Base-by-base conservation (phyloP, 495 filamentous ascomycete genomes). In the Hypoxylon crocopeplum region DNA sequence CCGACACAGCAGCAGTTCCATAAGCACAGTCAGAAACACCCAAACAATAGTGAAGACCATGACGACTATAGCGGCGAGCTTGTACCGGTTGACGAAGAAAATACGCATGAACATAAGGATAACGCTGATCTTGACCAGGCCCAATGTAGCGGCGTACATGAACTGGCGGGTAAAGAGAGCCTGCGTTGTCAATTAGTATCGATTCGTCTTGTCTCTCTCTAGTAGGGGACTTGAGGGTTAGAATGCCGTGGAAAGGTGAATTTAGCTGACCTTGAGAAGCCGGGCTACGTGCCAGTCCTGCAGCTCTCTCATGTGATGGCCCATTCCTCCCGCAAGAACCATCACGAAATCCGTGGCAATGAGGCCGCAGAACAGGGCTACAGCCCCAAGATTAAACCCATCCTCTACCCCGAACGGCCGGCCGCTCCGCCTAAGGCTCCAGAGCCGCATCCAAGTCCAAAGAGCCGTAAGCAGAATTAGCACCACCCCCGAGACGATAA, bases 71-170 rank as follows among this genome's bases (percentile, higher is more conserved):
- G 56, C 49, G 13, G 34, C 52, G 15, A 57, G n/a, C 25, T 33
- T 51, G 36, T 47, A 59, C 4, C 40, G 41, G 5, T 20, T 34
- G 24, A 12, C 48, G 39, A 60, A 53, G 56, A 66, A 61, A 16
- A 60, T 47, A 16, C 57, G 56, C 42, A 57, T 66, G 16, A 66
- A 54, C 56, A 61, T 61, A 6, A 66, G 41, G 22, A 66, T 52
- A 36, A 56, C 47, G 34, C 62, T 66, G 17, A 66, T 47, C 37
- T 66, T 66, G 30, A 62, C 45, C n/a, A 66, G 30, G n/a, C 62
- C 57, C 5, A 66, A 22, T 0, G 62, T 56, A 25, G 45, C 37
- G 22, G 24, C 42, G 22, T 56, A 66, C 24, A 66, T 12, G 21
- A 66, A 52, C 20, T 66, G 56, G 21, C 52, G 48, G 34, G 51